Evolutionary conservation across 2,329 filamentous ascomycete genomes (phyloP), one percentile per base, ranked within the genome.

Genomic region (Aspergillus caelatus): DNA sequence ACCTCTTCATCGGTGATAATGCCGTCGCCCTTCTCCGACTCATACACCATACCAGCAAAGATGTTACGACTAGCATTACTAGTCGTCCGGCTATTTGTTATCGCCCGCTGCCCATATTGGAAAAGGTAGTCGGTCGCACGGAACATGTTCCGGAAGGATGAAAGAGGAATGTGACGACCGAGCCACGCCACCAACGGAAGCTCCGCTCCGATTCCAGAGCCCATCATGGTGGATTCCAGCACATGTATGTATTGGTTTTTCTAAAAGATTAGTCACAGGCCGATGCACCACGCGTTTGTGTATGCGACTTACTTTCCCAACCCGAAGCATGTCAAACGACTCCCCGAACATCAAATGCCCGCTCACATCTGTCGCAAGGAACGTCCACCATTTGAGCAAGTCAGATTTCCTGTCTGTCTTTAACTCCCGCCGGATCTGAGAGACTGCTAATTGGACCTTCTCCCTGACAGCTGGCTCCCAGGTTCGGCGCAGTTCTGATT

Each of bases 311-410:
- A 84, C 83, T 73, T 81, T 72, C 12, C 82, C 83, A 7, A 71
- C 68, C 57, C 84, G 80, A 10, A 87, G 65, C 72, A 82, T 81
- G 0, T 73, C 69, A 61, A 86, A 85, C 1, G 81, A 81, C 43
- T 84, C 79, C 0, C 84, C 84, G 69, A 86, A 86, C 2, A 76
- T 80, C 10, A 86, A 70, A 56, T 84, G 75, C 0, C 78, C 81
- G 56, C 84, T 82, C 0, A 83, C 72, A 68, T 86, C 85, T 0
- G 82, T 83, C 0, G 82, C 73, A 74, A 85, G 78, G 57, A 84
- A 84, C 7, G 79, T 73, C 71, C 76, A 82, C 83, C 84, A 86
- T 62, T 84, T 84, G 50, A 79, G 72, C 0, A 85, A 69, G 63
- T 86, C 81, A 0, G 71, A 74, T 3, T 62, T 70, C 0, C 79